Conservation (phyloP, 2,329 filamentous ascomycete genomes). For the Apiospora kogelbergensis region DNA sequence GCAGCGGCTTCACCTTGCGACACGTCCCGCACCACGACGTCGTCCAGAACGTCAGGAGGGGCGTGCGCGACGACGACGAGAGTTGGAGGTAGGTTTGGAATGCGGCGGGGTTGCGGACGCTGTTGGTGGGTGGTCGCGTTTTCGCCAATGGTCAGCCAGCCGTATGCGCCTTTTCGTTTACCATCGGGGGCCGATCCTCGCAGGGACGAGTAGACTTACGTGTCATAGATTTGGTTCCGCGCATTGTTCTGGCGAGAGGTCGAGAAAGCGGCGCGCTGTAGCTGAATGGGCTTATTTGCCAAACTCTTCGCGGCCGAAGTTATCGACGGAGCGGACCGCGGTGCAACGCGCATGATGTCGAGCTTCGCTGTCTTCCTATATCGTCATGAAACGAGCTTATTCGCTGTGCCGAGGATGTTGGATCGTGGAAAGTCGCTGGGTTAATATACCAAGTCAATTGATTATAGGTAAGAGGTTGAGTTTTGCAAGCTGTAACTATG, state of each 20-base stretch:
- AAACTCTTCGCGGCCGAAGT: conserved; percentile 12
- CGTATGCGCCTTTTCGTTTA: too few species aligned
- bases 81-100: conserved; percentile 57
- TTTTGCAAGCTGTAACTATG: background rate
- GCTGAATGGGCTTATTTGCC: background rate
- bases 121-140: conserved; percentile 23
- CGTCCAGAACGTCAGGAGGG: conserved; percentile 62
- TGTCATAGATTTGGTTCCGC: conserved; percentile 40
- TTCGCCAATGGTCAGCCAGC: too few species aligned
- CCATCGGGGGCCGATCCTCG: too few species aligned
- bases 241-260: conserved; percentile 25
- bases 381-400: background rate
- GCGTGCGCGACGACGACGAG: conserved; percentile 51
- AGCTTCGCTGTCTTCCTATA: background rate
- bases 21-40: conserved; percentile 59
- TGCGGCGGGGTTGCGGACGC: conserved; percentile 54
- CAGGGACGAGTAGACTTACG: conserved; percentile 29
- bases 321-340: background rate
- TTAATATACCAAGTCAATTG: background rate
- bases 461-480: background rate
- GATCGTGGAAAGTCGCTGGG: background rate
- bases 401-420: background rate
- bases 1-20: conserved; percentile 47
- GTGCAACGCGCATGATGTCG: background rate
- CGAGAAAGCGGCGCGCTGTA: conserved; percentile 24